Percentiles rank a stretch among this genome's conserved stretches.
phyloP scores from a whole-genome alignment of 139 green algal species.

The Asterochloris erici region DNA sequence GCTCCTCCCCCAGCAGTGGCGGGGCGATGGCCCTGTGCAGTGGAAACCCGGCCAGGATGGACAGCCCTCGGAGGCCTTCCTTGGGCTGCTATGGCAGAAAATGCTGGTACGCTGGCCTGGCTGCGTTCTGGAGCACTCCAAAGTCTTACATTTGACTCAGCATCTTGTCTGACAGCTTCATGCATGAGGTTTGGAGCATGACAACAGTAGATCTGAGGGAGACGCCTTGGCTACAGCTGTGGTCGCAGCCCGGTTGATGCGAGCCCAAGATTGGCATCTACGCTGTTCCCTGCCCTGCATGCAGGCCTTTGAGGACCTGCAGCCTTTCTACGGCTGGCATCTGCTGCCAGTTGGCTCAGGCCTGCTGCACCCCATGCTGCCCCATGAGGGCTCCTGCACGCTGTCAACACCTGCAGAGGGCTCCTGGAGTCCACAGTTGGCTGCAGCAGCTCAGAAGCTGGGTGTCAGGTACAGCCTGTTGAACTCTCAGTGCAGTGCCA shows the following conservation, averaged over 20 bases:
- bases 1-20: conserved; percentile 25
- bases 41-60: background rate
- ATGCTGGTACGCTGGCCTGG: background rate
- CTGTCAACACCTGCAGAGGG: background rate
- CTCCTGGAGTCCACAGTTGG: background rate
- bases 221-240: too few relatives aligned
- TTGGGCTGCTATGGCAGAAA: conserved; percentile 44
- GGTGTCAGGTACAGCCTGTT: background rate
- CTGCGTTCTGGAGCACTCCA: too few relatives aligned
- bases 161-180: too few relatives aligned
- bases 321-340: conserved; percentile 26
- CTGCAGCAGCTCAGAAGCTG: conserved; percentile 3
- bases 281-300: background rate
- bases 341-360: conserved; percentile 35
- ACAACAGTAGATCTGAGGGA: too few relatives aligned
- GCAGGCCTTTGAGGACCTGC: conserved; percentile 13
- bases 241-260: too few relatives aligned
- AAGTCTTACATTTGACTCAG: too few relatives aligned
- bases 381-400: background rate
- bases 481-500: too few relatives aligned
- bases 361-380: background rate
- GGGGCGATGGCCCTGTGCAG: background rate
- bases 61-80: conserved; percentile 19
- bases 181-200: too few relatives aligned
- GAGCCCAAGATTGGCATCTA: too few relatives aligned